phyloP scores from a whole-genome alignment of 2,329 filamentous ascomycete genomes.

The Stromatinia cepivora region DNA sequence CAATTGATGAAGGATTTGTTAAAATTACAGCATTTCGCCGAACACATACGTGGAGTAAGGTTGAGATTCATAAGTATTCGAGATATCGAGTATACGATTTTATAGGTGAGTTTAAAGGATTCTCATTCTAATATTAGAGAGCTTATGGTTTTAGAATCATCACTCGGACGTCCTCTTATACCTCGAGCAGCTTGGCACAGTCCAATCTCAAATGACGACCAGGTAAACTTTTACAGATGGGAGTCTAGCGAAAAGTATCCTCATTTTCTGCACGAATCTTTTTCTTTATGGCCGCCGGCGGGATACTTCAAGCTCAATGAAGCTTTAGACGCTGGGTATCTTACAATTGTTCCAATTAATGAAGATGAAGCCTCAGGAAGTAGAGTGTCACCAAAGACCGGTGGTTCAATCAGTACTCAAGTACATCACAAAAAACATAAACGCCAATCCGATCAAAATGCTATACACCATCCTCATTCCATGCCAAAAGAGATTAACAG shows the following conservation, averaged over 20 bases:
- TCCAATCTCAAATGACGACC: not conserved
- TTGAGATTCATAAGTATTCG: not conserved
- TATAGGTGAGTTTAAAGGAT: not conserved
- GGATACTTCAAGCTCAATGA: not conserved
- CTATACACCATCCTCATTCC: not conserved
- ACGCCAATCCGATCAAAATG: not conserved
- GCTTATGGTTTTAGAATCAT: not conserved
- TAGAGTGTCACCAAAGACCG: not conserved
- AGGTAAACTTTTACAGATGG: not conserved
- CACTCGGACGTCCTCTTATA: not conserved
- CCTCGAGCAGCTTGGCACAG: not conserved
- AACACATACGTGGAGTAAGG: not conserved
- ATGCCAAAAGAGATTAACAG: not conserved
- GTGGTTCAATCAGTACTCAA: not conserved
- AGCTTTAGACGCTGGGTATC: not conserved
- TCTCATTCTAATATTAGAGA: not conserved
- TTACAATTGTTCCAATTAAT: not conserved
- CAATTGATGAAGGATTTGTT: not conserved
- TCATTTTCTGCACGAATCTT: not conserved
- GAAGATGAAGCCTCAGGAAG: not conserved
- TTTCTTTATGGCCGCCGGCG: not conserved
- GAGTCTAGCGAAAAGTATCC: not conserved
- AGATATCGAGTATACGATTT: not conserved
- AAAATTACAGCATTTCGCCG: not conserved
- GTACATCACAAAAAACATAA: not conserved